Percentiles rank a stretch among this genome's conserved stretches.
Conservation (phyloP, 1,284 basidiomycete genomes). For the Trichosporon inkin region DNA sequence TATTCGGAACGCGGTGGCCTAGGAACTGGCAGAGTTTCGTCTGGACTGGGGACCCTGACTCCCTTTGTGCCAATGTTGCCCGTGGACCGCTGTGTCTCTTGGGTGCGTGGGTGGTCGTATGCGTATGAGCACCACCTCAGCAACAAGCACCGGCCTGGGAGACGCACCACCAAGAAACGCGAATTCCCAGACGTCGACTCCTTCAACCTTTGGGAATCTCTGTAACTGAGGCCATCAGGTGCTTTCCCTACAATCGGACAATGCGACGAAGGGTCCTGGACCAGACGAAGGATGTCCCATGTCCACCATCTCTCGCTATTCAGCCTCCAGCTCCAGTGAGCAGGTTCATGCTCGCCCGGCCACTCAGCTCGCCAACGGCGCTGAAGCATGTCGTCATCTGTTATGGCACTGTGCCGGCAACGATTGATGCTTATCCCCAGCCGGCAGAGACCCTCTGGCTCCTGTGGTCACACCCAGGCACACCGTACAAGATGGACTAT, state of each 20-base stretch:
- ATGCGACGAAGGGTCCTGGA: background rate
- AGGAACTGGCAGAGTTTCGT: background rate
- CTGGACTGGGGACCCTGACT: no score
- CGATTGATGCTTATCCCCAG: conserved; percentile 7
- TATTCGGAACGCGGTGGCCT: background rate
- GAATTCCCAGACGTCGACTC: conserved; percentile 4
- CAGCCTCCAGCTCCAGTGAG: background rate
- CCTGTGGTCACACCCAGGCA: background rate
- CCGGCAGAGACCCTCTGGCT: background rate
- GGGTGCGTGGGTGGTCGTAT: no score
- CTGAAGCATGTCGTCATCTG: background rate
- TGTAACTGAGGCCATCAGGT: background rate
- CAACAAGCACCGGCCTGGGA: background rate
- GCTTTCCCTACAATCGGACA: background rate
- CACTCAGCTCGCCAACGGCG: background rate
- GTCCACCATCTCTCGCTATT: background rate
- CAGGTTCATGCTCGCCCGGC: background rate
- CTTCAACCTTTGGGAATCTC: background rate
- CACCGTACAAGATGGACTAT: background rate
- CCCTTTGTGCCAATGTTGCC: no score
- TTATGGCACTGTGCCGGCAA: conserved; percentile 5
- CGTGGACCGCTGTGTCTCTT: no score
- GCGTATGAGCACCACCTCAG: background rate
- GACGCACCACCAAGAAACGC: background rate
- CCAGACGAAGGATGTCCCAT: background rate